These are phyloP conservation scores for Agrocybe pediades DNA, from an alignment of 768 basidiomycete species.

Conservation along the genomic window DNA sequence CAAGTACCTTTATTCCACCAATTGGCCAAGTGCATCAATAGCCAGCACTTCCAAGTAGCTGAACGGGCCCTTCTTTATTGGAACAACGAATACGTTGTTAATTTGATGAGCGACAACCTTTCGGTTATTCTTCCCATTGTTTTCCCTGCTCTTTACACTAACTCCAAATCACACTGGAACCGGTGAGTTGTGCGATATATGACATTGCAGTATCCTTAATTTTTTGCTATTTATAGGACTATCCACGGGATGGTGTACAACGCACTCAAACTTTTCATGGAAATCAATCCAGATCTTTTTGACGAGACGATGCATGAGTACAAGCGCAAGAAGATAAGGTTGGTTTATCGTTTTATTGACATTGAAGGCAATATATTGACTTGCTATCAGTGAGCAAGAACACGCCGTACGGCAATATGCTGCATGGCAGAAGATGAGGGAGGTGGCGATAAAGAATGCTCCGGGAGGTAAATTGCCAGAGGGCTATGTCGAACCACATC, in stretches of 20 bases:
- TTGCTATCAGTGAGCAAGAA: slow-evolving; percentile 73
- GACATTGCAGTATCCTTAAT: neutral
- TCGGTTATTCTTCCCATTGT: slow-evolving; percentile 89
- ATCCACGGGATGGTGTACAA: slow-evolving; percentile 99
- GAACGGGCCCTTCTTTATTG: slow-evolving; percentile 96
- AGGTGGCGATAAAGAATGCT: slow-evolving; percentile 72
- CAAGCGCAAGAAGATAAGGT: slow-evolving; percentile 86
- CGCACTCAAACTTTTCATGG: slow-evolving; percentile 97
- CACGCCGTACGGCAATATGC: slow-evolving; percentile 84
- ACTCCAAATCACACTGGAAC: slow-evolving; percentile 99
- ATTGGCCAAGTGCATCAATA: slow-evolving; percentile 95
- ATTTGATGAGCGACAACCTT: slow-evolving; percentile 97
- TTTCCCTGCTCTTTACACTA: slow-evolving; percentile 93
- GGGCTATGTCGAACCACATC: slow-evolving; percentile 68
- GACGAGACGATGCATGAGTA: slow-evolving; percentile 93
- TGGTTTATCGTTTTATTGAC: slow-evolving; percentile 34
- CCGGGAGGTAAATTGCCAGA: slow-evolving; percentile 69
- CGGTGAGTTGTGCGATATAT: slow-evolving; percentile 57
- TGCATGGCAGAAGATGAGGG: slow-evolving; percentile 86
- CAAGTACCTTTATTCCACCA: slow-evolving; percentile 92
- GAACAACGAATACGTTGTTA: slow-evolving; percentile 99
- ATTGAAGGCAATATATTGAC: neutral
- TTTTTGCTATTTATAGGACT: slow-evolving; percentile 55
- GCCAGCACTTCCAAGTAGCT: slow-evolving; percentile 99
- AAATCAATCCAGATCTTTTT: slow-evolving; percentile 96